Evolutionary conservation across 1,284 basidiomycete species (phyloP).

Genomic region (Dichomitus squalens): DNA sequence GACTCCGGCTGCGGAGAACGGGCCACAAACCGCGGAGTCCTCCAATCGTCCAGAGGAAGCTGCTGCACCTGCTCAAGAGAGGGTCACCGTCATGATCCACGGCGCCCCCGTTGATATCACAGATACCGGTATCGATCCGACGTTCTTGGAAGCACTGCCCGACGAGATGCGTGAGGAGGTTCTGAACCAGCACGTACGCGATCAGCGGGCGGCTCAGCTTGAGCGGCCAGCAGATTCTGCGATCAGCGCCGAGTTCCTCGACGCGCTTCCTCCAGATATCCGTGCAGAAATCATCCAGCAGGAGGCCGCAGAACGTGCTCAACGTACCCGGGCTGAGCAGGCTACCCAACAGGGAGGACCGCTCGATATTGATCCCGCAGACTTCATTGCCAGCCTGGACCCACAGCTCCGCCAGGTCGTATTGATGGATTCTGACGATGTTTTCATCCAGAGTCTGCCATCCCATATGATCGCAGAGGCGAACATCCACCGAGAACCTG

Average conservation of each 20-base stretch:
- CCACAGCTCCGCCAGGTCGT: slow-evolving; percentile 86
- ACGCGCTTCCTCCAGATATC: slow-evolving; percentile 94
- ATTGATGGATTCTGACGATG: slow-evolving; percentile 84
- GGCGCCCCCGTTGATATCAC: slow-evolving; percentile 98
- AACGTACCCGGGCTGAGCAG: slow-evolving; percentile 55
- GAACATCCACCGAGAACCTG: slow-evolving; percentile 59
- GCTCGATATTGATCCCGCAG: slow-evolving; percentile 82
- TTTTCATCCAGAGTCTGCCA: slow-evolving; percentile 78
- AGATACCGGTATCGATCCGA: slow-evolving; percentile 97
- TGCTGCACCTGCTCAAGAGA: slow-evolving; percentile 44
- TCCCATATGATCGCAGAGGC: slow-evolving; percentile 86
- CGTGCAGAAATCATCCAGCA: slow-evolving; percentile 97
- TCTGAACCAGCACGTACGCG: slow-evolving; percentile 95
- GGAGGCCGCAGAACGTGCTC: slow-evolving; percentile 80
- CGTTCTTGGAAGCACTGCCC: slow-evolving; percentile 95
- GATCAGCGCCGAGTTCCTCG: slow-evolving; percentile 94
- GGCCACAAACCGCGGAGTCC: slow-evolving; percentile 17
- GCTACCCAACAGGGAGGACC: slow-evolving; percentile 46
- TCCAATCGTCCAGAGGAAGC: slow-evolving; percentile 27
- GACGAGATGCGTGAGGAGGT: slow-evolving; percentile 99
- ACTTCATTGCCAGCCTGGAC: slow-evolving; percentile 87
- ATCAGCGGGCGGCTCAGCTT: slow-evolving; percentile 77
- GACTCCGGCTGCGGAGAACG: slow-evolving; percentile 17
- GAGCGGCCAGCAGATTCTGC: slow-evolving; percentile 79
- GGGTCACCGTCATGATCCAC: slow-evolving; percentile 87